Conservation (phyloP, 352 stramenopile genomes). For the Pythium phragmiticola region DNA sequence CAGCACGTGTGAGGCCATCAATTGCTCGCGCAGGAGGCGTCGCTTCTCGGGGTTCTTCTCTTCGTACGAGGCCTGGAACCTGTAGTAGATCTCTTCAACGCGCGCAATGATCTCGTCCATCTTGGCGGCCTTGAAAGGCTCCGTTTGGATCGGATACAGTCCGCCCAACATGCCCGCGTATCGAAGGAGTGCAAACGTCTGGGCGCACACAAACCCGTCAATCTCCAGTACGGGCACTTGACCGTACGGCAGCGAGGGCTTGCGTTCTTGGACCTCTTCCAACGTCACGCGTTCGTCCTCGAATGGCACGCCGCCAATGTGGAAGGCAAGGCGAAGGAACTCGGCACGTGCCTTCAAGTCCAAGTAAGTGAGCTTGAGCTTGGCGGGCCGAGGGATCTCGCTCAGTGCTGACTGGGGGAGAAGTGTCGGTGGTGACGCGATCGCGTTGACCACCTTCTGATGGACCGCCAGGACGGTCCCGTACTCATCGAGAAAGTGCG, state of each 20-base stretch:
- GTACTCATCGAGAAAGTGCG: conserved; percentile 1
- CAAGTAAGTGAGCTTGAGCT: conserved; percentile 35
- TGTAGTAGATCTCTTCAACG: conserved; percentile 31
- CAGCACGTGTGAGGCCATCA: conserved; percentile 15
- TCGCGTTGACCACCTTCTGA: conserved; percentile 1
- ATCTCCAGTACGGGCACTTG: conserved; percentile 35
- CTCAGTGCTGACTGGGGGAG: not conserved
- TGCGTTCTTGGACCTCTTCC: conserved; percentile 26
- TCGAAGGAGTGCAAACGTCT: conserved; percentile 27
- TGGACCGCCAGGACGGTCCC: conserved; percentile 3
- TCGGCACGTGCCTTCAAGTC: conserved; percentile 30
- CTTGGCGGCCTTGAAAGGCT: not conserved
- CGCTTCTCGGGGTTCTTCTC: conserved; percentile 20
- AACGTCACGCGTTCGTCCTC: conserved; percentile 33
- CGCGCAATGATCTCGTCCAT: conserved; percentile 41
- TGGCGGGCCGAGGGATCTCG: not conserved
- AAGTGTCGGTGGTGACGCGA: not conserved
- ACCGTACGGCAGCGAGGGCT: conserved; percentile 31
- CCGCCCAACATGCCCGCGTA: conserved; percentile 28
- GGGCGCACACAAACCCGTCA: conserved; percentile 19
- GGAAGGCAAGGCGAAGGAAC: conserved; percentile 26
- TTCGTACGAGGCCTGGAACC: conserved; percentile 24
- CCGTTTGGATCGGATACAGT: conserved; percentile 14
- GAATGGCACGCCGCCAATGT: conserved; percentile 30
- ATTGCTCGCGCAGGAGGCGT: conserved; percentile 32